Evolutionary conservation across 805 yeast species (phyloP).

Genomic region (Barnettozyma pratensis): DNA sequence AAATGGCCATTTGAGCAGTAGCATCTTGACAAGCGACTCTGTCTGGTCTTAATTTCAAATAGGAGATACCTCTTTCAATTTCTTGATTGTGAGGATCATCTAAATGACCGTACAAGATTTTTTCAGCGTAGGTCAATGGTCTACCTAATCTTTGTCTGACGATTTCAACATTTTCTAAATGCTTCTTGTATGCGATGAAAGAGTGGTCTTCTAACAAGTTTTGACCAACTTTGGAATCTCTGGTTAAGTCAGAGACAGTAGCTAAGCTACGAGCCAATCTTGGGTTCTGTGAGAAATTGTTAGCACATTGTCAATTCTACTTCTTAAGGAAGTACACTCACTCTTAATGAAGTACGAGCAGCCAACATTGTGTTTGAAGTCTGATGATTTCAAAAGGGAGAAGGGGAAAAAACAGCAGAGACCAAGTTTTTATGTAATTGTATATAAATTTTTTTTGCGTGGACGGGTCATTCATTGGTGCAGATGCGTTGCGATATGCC

Average conservation of each 20-base stretch:
- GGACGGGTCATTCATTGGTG: slow-evolving; percentile 4
- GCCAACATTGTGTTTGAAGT: slow-evolving; percentile 9
- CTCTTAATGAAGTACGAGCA: slow-evolving; percentile 8
- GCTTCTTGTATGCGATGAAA: slow-evolving; percentile 87
- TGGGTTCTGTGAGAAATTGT: slow-evolving; percentile 6
- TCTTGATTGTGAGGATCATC: slow-evolving; percentile 89
- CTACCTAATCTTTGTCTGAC: slow-evolving; percentile 77
- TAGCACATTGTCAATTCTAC: not conserved
- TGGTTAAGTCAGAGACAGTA: slow-evolving; percentile 37
- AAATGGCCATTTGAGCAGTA: slow-evolving; percentile 96
- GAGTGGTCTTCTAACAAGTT: slow-evolving; percentile 79
- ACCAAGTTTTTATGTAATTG: slow-evolving; percentile 5
- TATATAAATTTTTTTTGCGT: too few species aligned
- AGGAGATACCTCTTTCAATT: slow-evolving; percentile 81
- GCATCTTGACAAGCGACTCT: slow-evolving; percentile 99
- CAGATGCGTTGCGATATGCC: not conserved
- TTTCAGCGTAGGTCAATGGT: slow-evolving; percentile 94
- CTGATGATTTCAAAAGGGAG: not conserved
- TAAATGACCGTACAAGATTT: slow-evolving; percentile 90
- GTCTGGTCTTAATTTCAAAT: slow-evolving; percentile 93
- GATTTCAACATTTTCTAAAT: slow-evolving; percentile 80
- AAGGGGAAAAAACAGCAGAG: slow-evolving; percentile 1
- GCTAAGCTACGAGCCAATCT: slow-evolving; percentile 34
- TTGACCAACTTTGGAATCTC: slow-evolving; percentile 73
- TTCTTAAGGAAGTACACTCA: not conserved